Conservation (phyloP, 306 rosid species). For the Pterocarpus macrocarpus region DNA sequence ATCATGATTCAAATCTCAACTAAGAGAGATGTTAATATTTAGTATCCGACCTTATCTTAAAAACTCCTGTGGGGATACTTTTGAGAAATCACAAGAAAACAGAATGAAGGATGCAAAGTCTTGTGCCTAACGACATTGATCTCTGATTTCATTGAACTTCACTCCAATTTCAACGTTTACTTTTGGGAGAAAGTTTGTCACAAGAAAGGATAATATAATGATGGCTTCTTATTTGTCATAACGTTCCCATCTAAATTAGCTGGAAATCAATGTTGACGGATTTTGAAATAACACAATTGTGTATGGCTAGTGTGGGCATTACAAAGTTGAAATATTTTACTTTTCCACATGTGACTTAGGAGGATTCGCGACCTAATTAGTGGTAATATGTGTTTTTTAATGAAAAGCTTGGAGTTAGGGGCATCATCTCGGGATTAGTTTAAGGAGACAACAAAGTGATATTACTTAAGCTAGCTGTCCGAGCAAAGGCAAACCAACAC, state of each 20-base stretch:
- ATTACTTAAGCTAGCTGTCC: neutral
- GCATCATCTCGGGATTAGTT: neutral
- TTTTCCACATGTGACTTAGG: neutral
- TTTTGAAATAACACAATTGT: neutral
- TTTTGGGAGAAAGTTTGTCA: neutral
- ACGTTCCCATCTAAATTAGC: neutral
- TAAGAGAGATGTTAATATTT: too few species aligned
- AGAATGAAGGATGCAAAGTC: neutral
- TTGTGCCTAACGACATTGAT: neutral
- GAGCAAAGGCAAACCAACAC: constrained; percentile 5
- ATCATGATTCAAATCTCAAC: too few species aligned
- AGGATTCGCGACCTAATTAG: neutral
- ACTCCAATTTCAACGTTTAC: neutral
- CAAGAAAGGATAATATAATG: neutral
- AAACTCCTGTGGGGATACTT: too few species aligned
- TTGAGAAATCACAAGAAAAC: neutral
- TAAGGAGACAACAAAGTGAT: neutral
- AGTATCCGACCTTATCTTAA: too few species aligned
- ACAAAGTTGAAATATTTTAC: neutral
- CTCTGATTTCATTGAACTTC: neutral
- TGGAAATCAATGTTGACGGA: neutral
- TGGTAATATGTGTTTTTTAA: neutral
- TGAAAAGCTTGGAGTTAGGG: neutral
- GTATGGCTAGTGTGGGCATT: neutral
- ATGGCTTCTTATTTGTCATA: neutral